Conservation (phyloP, 2,329 filamentous ascomycete species). For the Phialophora macrospora region DNA sequence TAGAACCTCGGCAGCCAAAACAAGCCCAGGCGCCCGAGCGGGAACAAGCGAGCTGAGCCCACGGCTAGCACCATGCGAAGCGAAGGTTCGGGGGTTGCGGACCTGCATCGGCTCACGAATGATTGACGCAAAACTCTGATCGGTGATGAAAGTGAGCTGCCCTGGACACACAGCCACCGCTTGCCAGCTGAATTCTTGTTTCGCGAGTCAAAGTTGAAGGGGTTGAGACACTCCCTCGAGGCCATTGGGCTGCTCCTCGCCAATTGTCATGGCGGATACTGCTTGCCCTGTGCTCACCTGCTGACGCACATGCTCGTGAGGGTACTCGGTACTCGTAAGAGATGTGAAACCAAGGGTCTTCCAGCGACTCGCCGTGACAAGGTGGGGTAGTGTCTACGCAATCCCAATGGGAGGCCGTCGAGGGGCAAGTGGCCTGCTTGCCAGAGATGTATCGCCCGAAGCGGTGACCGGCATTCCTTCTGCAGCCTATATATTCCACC, state of each 20-base stretch:
- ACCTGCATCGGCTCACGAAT: conserved; percentile 20
- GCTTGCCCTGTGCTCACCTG: conserved; percentile 8
- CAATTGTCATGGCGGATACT: conserved; percentile 2
- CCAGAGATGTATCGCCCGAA: not conserved
- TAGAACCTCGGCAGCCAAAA: not conserved
- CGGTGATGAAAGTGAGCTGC: conserved; percentile 3
- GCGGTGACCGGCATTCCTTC: conserved; percentile 13
- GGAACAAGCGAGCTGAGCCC: conserved; percentile 25
- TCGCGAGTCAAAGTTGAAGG: not conserved
- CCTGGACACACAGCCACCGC: conserved; percentile 9
- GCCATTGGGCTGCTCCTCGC: not conserved
- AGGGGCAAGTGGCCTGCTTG: not conserved
- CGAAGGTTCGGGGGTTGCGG: not conserved
- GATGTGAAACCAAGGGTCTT: conserved; percentile 12
- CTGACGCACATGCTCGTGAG: conserved; percentile 25
- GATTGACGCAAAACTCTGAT: conserved; percentile 11
- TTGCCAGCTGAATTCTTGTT: conserved; percentile 21
- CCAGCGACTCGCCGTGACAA: conserved; percentile 15
- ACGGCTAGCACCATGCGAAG: conserved; percentile 2
- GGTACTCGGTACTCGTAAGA: no score
- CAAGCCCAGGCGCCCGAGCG: not conserved
- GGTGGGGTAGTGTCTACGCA: conserved; percentile 17
- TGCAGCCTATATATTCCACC: conserved; percentile 21
- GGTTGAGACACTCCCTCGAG: conserved; percentile 4
- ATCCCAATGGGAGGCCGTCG: conserved; percentile 10